Evolutionary conservation across 2,329 filamentous ascomycete genomes (phyloP).

Genomic region (Canariomyces notabilis): DNA sequence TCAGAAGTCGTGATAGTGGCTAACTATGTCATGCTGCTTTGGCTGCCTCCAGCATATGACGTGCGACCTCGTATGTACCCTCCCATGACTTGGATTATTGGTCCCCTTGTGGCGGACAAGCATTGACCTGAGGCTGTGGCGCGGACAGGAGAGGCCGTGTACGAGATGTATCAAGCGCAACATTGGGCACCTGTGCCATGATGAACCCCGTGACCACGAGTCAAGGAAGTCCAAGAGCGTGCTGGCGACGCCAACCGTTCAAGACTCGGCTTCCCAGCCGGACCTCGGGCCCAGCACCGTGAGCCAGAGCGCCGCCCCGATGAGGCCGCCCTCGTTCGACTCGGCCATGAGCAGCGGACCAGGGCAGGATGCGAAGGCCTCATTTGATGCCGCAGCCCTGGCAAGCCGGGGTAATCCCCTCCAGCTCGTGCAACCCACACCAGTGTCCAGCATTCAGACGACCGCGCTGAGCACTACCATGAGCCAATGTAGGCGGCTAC

Average conservation of each 20-base stretch:
- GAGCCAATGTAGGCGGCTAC: slow-evolving; percentile 65
- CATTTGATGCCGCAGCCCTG: slow-evolving; percentile 41
- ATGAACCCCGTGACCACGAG: slow-evolving; percentile 84
- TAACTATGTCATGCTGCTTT: slow-evolving; percentile 41
- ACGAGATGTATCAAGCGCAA: slow-evolving; percentile 97
- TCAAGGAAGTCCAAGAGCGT: slow-evolving; percentile 73
- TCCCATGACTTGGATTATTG: slow-evolving; percentile 15
- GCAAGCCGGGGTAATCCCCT: slow-evolving; percentile 48
- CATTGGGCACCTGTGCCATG: slow-evolving; percentile 96
- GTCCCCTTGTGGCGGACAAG: slow-evolving; percentile 27
- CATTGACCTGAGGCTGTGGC: slow-evolving; percentile 25
- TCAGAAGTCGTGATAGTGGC: slow-evolving; percentile 31
- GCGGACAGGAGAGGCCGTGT: slow-evolving; percentile 80
- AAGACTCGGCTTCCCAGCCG: slow-evolving; percentile 55
- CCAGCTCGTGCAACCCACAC: slow-evolving; percentile 67
- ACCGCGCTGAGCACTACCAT: slow-evolving; percentile 55
- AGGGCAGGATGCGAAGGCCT: slow-evolving; percentile 39
- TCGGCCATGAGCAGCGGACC: slow-evolving; percentile 29
- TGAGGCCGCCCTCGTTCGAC: slow-evolving; percentile 49
- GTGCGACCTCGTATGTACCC: slow-evolving; percentile 74
- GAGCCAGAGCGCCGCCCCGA: slow-evolving; percentile 48
- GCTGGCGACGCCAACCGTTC: slow-evolving; percentile 50
- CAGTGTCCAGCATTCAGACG: slow-evolving; percentile 62
- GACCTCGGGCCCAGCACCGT: slow-evolving; percentile 53
- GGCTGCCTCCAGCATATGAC: slow-evolving; percentile 71